phyloP scores from a whole-genome alignment of 331 rosid genomes.

The Quercus tomentella region DNA sequence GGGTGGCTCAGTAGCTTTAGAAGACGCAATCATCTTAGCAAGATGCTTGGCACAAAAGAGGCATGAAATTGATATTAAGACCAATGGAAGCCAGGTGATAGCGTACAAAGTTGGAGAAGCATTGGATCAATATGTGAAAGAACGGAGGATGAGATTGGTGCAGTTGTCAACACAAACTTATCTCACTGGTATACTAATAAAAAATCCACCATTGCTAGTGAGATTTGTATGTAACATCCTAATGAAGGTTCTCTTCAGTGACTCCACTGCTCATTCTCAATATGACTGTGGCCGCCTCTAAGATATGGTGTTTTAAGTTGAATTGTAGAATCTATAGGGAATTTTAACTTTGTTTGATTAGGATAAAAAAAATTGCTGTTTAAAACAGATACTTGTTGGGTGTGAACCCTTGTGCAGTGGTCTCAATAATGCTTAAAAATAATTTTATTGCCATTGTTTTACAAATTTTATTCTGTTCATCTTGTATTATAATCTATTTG shows the following conservation, averaged over 20 bases:
- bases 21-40: conserved; percentile 12
- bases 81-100: background rate
- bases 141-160: conserved; percentile 29
- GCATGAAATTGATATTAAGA: background rate
- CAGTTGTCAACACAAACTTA: conserved; percentile 15
- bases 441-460: background rate
- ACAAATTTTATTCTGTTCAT: background rate
- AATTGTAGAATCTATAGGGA: background rate
- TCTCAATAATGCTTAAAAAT: background rate
- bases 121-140: conserved; percentile 26
- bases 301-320: background rate
- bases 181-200: background rate
- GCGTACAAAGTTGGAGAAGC: conserved; percentile 7
- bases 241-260: conserved; percentile 13
- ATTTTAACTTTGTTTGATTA: background rate
- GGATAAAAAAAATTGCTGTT: background rate
- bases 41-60: conserved; percentile 8
- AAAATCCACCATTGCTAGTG: background rate
- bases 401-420: background rate
- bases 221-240: background rate
- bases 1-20: conserved; percentile 53
- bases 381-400: background rate
- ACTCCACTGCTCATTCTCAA: background rate
- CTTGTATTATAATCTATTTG: background rate
- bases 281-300: conserved; percentile 23